Evolutionary conservation across 148 eudicot genomes (phyloP).

Genomic region (Diospyros lotus): DNA sequence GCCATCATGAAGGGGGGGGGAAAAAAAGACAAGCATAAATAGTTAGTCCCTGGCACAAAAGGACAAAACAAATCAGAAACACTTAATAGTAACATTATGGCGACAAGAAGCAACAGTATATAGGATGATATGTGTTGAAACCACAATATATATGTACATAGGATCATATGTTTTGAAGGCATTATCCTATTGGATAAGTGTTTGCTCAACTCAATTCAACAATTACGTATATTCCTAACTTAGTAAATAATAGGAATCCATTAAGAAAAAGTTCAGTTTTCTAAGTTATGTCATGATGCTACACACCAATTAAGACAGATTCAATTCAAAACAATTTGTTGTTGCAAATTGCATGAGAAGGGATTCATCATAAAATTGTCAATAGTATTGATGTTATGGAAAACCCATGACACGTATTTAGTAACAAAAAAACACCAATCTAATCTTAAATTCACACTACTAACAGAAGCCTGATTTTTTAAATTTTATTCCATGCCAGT

Average conservation of each 20-base stretch:
- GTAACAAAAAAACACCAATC: background rate
- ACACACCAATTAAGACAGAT: background rate
- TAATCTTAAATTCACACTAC: background rate
- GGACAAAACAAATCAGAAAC: background rate
- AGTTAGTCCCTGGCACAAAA: background rate
- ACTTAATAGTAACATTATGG: background rate
- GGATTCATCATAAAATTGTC: background rate
- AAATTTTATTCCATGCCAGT: background rate
- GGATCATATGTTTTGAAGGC: too few species aligned
- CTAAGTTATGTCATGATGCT: background rate
- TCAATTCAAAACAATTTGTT: background rate
- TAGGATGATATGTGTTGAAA: too few species aligned
- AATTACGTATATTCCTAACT: background rate
- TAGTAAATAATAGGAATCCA: background rate
- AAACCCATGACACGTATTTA: background rate
- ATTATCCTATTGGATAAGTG: background rate
- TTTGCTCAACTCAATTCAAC: background rate
- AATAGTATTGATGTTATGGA: background rate
- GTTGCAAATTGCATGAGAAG: background rate
- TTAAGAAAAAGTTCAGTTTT: background rate
- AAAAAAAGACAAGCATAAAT: constrained; percentile 5
- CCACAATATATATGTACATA: too few species aligned
- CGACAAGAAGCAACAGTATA: background rate
- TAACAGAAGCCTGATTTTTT: background rate
- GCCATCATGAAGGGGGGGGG: constrained; percentile 17